Conservation (phyloP, 305 asterid species). For the Plantago rigida region DNA sequence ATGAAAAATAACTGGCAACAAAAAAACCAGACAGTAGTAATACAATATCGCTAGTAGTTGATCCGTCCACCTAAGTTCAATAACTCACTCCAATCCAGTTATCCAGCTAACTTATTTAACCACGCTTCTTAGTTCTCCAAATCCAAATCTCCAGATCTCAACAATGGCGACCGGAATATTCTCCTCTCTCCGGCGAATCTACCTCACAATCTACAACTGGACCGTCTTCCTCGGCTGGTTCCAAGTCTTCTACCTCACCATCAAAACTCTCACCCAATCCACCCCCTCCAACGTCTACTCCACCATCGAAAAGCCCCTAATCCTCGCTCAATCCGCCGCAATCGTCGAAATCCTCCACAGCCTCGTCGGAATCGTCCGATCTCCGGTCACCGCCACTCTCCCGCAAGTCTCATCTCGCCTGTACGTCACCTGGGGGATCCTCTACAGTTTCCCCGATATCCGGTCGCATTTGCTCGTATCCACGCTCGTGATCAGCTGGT, state of each 20-base stretch:
- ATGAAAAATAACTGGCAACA: too few species aligned
- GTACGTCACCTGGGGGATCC: slow-evolving; percentile 78
- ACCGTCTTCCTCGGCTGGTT: slow-evolving; percentile 65
- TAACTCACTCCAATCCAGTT: background rate
- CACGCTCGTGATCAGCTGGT: slow-evolving; percentile 77
- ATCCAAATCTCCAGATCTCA: background rate
- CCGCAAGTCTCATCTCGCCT: slow-evolving; percentile 80
- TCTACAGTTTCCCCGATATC: slow-evolving; percentile 74
- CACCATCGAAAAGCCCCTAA: slow-evolving; percentile 67
- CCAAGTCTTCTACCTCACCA: slow-evolving; percentile 60
- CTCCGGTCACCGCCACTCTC: slow-evolving; percentile 77
- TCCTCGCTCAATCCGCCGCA: slow-evolving; percentile 80
- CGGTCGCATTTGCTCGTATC: slow-evolving; percentile 54
- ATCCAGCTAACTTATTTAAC: background rate
- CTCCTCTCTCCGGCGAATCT: slow-evolving; percentile 47
- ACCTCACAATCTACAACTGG: slow-evolving; percentile 76
- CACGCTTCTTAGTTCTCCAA: background rate
- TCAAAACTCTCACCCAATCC: slow-evolving; percentile 45
- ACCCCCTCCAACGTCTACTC: slow-evolving; percentile 65
- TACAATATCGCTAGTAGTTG: slow-evolving; percentile 21
- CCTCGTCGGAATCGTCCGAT: slow-evolving; percentile 59
- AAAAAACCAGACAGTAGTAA: too few species aligned
- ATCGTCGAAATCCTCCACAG: slow-evolving; percentile 66
- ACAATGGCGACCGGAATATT: slow-evolving; percentile 49
- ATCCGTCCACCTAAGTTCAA: slow-evolving; percentile 30